phyloP scores from a whole-genome alignment of 805 yeast genomes.

The Kodamaea neixiangensis region DNA sequence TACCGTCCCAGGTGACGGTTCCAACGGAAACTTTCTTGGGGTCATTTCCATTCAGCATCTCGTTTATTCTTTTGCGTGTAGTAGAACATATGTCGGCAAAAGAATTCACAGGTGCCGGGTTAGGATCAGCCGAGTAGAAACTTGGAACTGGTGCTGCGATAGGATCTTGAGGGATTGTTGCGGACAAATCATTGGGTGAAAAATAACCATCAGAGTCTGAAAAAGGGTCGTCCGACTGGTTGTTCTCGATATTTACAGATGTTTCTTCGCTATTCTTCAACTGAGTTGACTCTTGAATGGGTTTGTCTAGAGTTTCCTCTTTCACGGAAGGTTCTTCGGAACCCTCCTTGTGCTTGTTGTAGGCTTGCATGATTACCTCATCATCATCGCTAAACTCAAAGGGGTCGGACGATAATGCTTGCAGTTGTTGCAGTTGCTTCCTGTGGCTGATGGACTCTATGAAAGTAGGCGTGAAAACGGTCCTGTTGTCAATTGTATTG shows the following conservation, averaged over 20 bases:
- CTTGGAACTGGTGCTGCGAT: background rate
- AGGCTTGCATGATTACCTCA: slow-evolving; percentile 13
- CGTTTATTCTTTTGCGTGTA: background rate
- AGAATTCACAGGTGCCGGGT: background rate
- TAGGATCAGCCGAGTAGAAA: background rate
- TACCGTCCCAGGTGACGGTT: slow-evolving; percentile 4
- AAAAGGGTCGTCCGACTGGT: background rate
- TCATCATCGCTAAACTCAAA: slow-evolving; percentile 17
- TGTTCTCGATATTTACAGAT: background rate
- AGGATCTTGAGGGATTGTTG: background rate
- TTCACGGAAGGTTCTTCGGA: background rate
- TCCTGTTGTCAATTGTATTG: background rate
- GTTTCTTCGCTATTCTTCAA: background rate
- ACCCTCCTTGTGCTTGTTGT: slow-evolving; percentile 1
- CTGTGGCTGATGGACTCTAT: background rate
- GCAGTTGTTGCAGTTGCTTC: background rate
- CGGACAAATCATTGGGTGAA: background rate
- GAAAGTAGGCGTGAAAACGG: background rate
- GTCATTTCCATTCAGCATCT: background rate
- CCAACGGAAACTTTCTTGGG: background rate
- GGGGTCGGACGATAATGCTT: slow-evolving; percentile 6
- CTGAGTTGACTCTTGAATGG: background rate
- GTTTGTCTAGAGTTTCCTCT: background rate
- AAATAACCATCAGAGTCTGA: background rate
- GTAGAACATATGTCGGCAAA: background rate